Conservation (phyloP, 345 rosid species). For the Dipteronia sinensis region DNA sequence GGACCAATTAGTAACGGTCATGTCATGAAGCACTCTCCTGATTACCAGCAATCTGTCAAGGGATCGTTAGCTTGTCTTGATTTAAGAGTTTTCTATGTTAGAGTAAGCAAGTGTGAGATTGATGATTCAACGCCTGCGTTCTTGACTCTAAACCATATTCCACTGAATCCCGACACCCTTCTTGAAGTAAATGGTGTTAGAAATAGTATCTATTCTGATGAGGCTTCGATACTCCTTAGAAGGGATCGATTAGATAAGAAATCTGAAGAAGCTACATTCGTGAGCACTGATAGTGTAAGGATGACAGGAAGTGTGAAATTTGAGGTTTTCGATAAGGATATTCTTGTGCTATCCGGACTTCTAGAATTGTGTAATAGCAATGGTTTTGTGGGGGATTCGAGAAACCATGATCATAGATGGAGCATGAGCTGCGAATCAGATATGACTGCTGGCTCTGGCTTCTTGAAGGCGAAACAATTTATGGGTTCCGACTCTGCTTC, state of each 20-base stretch:
- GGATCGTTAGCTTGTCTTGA: slow-evolving; percentile 62
- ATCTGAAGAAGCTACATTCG: slow-evolving; percentile 75
- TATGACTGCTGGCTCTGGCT: slow-evolving; percentile 44
- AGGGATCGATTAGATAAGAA: slow-evolving; percentile 81
- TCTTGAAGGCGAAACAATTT: slow-evolving; percentile 55
- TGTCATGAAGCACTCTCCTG: slow-evolving; percentile 29
- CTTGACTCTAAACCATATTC: slow-evolving; percentile 73
- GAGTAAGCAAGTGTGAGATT: slow-evolving; percentile 61
- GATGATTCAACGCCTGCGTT: slow-evolving; percentile 65
- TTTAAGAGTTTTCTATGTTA: slow-evolving; percentile 85
- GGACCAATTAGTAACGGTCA: slow-evolving; percentile 41
- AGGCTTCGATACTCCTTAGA: slow-evolving; percentile 59
- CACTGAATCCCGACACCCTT: slow-evolving; percentile 64
- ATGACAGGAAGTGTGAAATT: slow-evolving; percentile 72
- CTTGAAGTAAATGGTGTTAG: slow-evolving; percentile 79
- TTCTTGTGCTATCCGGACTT: slow-evolving; percentile 66
- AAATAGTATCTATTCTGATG: slow-evolving; percentile 57
- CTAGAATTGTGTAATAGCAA: slow-evolving; percentile 52
- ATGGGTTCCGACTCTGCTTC: slow-evolving; percentile 44
- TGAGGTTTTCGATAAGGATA: slow-evolving; percentile 64
- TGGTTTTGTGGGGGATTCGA: slow-evolving; percentile 47
- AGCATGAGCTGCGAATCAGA: slow-evolving; percentile 70
- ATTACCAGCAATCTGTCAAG: slow-evolving; percentile 37
- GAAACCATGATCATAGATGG: slow-evolving; percentile 50
- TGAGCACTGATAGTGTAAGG: slow-evolving; percentile 79